A percentile compares a stretch with the other conserved stretches of the same genome.
phyloP scores from a whole-genome alignment of 2,329 filamentous ascomycete species.

The Talaromyces verruculosus region DNA sequence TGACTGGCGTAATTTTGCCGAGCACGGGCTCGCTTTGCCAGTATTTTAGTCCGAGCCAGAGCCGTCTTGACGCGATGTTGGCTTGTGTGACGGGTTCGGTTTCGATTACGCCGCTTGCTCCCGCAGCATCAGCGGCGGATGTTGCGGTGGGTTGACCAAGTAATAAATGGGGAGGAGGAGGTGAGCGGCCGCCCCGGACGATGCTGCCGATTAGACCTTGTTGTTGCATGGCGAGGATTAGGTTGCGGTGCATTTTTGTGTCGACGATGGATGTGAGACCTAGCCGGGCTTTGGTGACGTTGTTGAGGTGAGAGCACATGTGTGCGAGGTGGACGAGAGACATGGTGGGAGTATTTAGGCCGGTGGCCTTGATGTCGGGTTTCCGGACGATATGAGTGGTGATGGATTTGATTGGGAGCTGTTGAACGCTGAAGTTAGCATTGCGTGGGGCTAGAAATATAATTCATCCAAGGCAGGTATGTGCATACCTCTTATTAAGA shows the following conservation, averaged over 20 bases:
- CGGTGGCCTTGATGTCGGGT: not conserved
- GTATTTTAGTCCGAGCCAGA: slow-evolving; percentile 93
- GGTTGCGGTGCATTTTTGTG: slow-evolving; percentile 74
- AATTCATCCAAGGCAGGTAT: too few relatives aligned
- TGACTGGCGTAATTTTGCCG: slow-evolving; percentile 63
- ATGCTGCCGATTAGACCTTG: slow-evolving; percentile 79
- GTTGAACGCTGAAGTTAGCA: not conserved
- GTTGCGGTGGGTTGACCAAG: slow-evolving; percentile 51
- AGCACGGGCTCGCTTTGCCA: slow-evolving; percentile 79
- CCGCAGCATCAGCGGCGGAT: not conserved
- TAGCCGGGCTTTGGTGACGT: slow-evolving; percentile 79
- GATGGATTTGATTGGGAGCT: not conserved
- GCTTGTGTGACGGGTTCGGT: slow-evolving; percentile 60
- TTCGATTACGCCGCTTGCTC: slow-evolving; percentile 33
- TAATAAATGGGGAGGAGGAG: slow-evolving; percentile 54
- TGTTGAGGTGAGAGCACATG: slow-evolving; percentile 88
- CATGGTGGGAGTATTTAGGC: slow-evolving; percentile 49
- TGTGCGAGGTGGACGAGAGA: slow-evolving; percentile 73
- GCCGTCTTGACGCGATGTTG: slow-evolving; percentile 71
- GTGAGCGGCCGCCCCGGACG: slow-evolving; percentile 66
- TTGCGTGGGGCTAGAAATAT: too few relatives aligned
- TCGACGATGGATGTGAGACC: slow-evolving; percentile 80
- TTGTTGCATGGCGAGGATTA: slow-evolving; percentile 76
- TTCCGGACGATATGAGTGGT: not conserved
- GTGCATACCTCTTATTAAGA: too few relatives aligned